These are phyloP conservation scores for Mycena belliarum DNA, from an alignment of 768 basidiomycete species.

Conservation along the genomic window DNA sequence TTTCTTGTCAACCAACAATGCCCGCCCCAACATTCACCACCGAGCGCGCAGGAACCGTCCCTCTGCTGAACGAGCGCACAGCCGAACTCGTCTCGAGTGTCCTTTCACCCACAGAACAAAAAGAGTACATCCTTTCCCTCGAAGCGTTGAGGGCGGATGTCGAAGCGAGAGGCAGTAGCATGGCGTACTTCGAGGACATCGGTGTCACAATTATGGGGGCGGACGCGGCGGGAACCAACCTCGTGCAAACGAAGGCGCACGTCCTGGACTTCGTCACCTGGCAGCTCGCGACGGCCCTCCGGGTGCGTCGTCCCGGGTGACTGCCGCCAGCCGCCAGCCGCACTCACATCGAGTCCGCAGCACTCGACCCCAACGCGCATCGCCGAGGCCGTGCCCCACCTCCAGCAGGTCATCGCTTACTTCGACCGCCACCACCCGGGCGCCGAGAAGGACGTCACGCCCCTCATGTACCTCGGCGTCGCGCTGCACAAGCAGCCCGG, in stretches of 20 bases:
- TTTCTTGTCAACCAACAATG: too few relatives aligned
- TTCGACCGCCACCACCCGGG: neutral
- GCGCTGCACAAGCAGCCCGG: slow-evolving; percentile 8
- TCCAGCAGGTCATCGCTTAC: neutral
- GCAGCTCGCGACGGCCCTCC: neutral
- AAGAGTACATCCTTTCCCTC: neutral
- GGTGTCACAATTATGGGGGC: neutral
- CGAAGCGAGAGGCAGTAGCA: neutral
- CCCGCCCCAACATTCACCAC: too few relatives aligned
- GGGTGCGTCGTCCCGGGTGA: neutral
- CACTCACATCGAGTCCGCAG: neutral
- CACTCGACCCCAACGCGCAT: slow-evolving; percentile 15
- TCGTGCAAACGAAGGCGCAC: neutral
- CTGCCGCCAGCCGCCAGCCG: too few relatives aligned
- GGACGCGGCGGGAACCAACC: neutral
- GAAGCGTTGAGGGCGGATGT: neutral
- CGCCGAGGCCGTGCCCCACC: slow-evolving; percentile 9
- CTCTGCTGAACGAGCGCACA: too few relatives aligned
- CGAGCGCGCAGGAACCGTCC: too few relatives aligned
- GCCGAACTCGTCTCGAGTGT: too few relatives aligned
- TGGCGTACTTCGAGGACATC: neutral
- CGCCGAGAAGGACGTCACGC: slow-evolving; percentile 4
- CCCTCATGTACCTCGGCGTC: slow-evolving; percentile 11
- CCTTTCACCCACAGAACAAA: neutral
- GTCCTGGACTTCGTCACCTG: slow-evolving; percentile 7